Evolutionary conservation across 116 monocot genomes (phyloP), one percentile per base, ranked within the genome.

Genomic region (Cymodocea nodosa): DNA sequence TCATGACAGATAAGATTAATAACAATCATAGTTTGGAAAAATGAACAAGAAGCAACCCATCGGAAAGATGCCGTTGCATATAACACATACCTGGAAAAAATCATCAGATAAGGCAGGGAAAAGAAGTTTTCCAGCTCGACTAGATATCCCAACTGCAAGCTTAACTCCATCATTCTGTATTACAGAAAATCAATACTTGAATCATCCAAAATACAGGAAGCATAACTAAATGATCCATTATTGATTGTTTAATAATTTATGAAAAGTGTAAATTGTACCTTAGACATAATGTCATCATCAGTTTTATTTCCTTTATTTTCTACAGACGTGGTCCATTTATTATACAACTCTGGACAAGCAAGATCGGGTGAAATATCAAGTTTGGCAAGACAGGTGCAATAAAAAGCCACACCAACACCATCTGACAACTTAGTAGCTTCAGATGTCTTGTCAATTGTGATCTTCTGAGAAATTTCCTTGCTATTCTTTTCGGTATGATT

Each of bases 351-450:
- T 14, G 81, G 70, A 3, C 40, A 23, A 5, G 74, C 71, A 74
- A 94, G 89, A 50, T 79, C 74, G 39, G 14, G 17, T 0, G 94
- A 86, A 35, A 94, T 75, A 37, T 89, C 94, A 51, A 89, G 49
- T 57, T 71, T 86, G 15, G 89, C 80, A 57, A 94, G 74, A 66
- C 82, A 86, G 68, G 15, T 59, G 50, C 59, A 24, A 56, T 65
- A 70, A 59, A 55, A 51, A 3, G 23, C 51, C 15, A 51, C 23
- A 49, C 50, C 19, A 52, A 74, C 56, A 56, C 75, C 30, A 30
- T 30, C 30, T 30, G 3, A 44, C 10, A 37, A 73, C 64, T 75
- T 70, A 50, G 53, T 55, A 74, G 73, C 56, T 17, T 66, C 67
- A 30, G 65, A 20, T 20, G 44, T 64, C 60, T 73, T 73, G 9